Base-by-base conservation (phyloP, 768 basidiomycete species). In the Ramaria sp. region DNA sequence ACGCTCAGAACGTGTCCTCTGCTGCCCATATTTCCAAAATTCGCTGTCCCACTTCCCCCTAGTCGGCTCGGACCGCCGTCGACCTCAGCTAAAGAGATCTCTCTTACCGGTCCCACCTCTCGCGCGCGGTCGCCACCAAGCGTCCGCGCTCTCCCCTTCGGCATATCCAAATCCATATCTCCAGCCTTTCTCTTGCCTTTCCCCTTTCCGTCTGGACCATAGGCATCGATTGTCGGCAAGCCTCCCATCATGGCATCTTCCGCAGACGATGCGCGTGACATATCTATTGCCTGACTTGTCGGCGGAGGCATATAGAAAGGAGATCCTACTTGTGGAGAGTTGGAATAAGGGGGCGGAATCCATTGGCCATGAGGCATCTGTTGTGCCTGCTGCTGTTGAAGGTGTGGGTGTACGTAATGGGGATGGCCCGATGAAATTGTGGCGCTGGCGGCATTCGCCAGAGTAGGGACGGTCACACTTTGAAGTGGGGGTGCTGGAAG, bases 91-190 rank as follows among this genome's bases (percentile, higher is more conserved):
- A 30, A n/a, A 13, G 68, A 50, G 6, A 93, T 76, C 65, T 88
- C 82, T 62, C 78, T 80, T 13, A 81, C 71, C 17, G 75, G 59
- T 27, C 79, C 71, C 58, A 68, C 62, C 34, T 77, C 80, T 63
- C 83, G 70, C 51, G 73, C 65, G 30, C 80, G 72, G 62, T 83
- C 84, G 0, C 87, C 88, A 30, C 88, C 88, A 24, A 91, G 70
- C 15, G 90, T 91, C 52, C 79, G 69, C 13, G 75, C 81, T 73
- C 65, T 83, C 83, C 33, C 78, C 69, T 63, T 73, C 31, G 79
- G 70, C 17, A 81, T 72, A 57, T 83, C 78, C 19, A 79, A 81
- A 15, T 77, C 78, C 65, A 79, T 69, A 53, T 86, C 83, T 71
- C 78, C 74, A 12, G 64, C 61, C 48, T 69, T 60, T 38, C 51